Evolutionary conservation across 2,329 filamentous ascomycete species (phyloP).

Genomic region (Pestalotiopsis sp.): DNA sequence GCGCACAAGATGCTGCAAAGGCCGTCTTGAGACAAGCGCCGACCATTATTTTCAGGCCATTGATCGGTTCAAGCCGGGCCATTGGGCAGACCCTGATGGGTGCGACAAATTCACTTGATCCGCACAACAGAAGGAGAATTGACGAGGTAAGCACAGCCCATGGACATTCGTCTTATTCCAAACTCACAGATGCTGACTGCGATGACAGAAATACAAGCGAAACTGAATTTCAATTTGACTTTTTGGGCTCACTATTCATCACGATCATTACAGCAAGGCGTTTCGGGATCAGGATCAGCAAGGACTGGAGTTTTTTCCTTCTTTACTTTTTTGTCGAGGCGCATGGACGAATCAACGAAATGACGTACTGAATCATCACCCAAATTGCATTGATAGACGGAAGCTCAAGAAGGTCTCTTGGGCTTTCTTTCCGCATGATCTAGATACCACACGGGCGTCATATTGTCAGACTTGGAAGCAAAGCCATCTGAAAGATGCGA

Average conservation of each 20-base stretch:
- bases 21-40: constrained; percentile 81
- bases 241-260: background rate
- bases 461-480: background rate
- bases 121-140: constrained; percentile 74
- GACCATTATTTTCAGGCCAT: constrained; percentile 89
- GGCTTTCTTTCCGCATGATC: background rate
- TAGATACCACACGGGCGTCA: background rate
- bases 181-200: constrained; percentile 12
- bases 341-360: background rate
- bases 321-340: background rate
- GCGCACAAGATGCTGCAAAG: constrained; percentile 75
- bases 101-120: constrained; percentile 88
- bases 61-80: constrained; percentile 85
- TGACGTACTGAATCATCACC: background rate
- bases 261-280: constrained; percentile 4
- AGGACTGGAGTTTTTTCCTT: background rate
- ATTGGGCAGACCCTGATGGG: constrained; percentile 88
- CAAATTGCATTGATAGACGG: constrained; percentile 7
- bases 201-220: constrained; percentile 49
- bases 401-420: background rate
- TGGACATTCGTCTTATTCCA: background rate
- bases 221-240: constrained; percentile 28
- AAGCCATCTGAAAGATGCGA: background rate
- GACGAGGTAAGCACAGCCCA: constrained; percentile 77
- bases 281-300: background rate